Conservation (phyloP, 2,329 filamentous ascomycete genomes). For the Phyllosticta citrichinensis region DNA sequence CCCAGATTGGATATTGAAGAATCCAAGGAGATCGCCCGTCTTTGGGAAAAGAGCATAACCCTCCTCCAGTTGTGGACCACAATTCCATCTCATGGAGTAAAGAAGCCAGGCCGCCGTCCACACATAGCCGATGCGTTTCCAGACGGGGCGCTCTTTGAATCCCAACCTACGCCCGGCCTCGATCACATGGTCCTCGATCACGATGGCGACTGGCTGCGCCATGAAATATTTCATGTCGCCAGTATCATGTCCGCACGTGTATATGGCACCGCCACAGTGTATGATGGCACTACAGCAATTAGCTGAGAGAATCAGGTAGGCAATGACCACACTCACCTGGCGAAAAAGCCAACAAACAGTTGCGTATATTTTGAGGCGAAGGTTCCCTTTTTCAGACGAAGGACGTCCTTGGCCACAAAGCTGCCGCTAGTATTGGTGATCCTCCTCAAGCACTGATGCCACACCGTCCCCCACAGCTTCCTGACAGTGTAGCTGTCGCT, state of each 20-base stretch:
- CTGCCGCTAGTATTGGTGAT: slow-evolving; percentile 15
- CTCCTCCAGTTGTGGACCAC: neutral
- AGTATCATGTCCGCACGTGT: slow-evolving; percentile 14
- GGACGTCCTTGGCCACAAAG: slow-evolving; percentile 15
- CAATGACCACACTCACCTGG: slow-evolving; percentile 10
- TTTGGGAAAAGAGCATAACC: neutral
- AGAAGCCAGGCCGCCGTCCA: slow-evolving; percentile 14
- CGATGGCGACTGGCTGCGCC: slow-evolving; percentile 18
- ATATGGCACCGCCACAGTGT: slow-evolving; percentile 16
- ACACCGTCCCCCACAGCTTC: slow-evolving; percentile 18
- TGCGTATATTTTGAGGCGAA: slow-evolving; percentile 23
- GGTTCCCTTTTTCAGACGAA: slow-evolving; percentile 17
- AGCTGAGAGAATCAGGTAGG: neutral
- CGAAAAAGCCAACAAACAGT: slow-evolving; percentile 18
- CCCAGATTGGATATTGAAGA: neutral
- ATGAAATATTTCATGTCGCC: slow-evolving; percentile 16
- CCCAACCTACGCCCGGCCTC: slow-evolving; percentile 16
- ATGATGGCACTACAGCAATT: slow-evolving; percentile 3
- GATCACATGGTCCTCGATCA: slow-evolving; percentile 23
- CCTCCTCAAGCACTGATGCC: slow-evolving; percentile 20
- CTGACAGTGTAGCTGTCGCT: slow-evolving; percentile 15
- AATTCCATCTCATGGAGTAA: neutral
- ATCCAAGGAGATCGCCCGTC: neutral
- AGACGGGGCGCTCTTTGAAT: slow-evolving; percentile 11
- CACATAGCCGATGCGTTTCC: slow-evolving; percentile 16